phyloP scores from a whole-genome alignment of 2,329 filamentous ascomycete genomes.

The Pseudonectria buxi region DNA sequence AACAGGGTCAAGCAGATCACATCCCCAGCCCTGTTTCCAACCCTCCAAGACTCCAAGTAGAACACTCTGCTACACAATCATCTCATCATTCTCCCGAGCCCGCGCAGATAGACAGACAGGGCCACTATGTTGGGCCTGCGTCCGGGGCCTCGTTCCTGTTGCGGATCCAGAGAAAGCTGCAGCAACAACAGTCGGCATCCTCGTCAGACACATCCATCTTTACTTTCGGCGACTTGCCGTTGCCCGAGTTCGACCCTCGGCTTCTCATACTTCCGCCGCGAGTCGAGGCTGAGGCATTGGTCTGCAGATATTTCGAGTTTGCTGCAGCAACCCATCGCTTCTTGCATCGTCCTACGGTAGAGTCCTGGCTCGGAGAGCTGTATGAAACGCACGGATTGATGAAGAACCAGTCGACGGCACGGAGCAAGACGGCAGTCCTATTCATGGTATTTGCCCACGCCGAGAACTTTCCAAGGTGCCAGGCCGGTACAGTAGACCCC shows the following conservation, averaged over 20 bases:
- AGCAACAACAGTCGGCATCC: conserved; percentile 36
- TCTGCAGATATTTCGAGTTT: conserved; percentile 48
- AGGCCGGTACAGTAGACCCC: conserved; percentile 9
- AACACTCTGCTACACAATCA: conserved; percentile 4
- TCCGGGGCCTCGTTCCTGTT: conserved; percentile 13
- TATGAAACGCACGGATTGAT: conserved; percentile 24
- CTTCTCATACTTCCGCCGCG: conserved; percentile 33
- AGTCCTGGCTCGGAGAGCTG: conserved; percentile 37
- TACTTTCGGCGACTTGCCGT: conserved; percentile 43
- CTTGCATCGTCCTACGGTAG: conserved; percentile 42
- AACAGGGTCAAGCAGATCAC: conserved; percentile 3
- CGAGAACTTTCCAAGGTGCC: conserved; percentile 31
- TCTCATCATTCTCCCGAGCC: conserved; percentile 15
- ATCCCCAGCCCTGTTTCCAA: conserved; percentile 7
- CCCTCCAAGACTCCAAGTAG: too few species aligned
- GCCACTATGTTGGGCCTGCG: conserved; percentile 15
- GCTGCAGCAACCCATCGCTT: conserved; percentile 50
- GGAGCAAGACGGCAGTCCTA: conserved; percentile 33
- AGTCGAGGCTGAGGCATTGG: conserved; percentile 25
- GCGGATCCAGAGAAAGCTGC: conserved; percentile 23
- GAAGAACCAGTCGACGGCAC: conserved; percentile 10
- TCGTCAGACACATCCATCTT: conserved; percentile 37
- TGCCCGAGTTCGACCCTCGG: conserved; percentile 28
- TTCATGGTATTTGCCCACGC: conserved; percentile 47
- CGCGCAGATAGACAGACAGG: conserved; percentile 10